A percentile compares a stretch with the other conserved stretches of the same genome.
phyloP scores from a whole-genome alignment of 106 monocot species.

The Apostasia ramifera region DNA sequence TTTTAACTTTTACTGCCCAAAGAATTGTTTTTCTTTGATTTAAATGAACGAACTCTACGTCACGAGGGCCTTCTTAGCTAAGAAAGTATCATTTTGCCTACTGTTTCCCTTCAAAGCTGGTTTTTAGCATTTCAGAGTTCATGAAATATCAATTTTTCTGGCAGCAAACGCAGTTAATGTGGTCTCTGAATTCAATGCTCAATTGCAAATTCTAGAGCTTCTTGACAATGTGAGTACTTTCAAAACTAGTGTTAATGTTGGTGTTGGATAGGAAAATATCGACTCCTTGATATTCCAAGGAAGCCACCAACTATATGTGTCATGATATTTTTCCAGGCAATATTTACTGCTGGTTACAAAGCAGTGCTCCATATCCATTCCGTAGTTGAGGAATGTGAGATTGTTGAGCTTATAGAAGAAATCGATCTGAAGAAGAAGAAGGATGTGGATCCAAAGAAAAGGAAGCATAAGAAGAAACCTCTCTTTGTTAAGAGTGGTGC shows the following conservation, averaged over 20 bases:
- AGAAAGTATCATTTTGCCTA: no score
- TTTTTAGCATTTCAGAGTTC: no score
- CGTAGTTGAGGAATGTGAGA: constrained; percentile 93
- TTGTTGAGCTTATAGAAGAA: constrained; percentile 89
- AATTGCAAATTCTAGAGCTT: constrained; percentile 89
- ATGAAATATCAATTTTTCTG: background rate
- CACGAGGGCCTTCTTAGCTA: no score
- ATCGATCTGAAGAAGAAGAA: constrained; percentile 81
- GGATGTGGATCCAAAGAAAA: constrained; percentile 78
- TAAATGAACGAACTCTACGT: no score
- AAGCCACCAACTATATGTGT: background rate
- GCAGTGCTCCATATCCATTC: constrained; percentile 91
- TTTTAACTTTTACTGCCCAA: no score
- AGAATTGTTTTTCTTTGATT: no score
- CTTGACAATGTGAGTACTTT: constrained; percentile 77
- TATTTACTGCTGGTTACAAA: constrained; percentile 97
- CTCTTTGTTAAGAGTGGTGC: constrained; percentile 95
- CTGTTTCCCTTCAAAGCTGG: no score
- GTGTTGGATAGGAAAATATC: background rate
- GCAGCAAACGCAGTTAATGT: constrained; percentile 66
- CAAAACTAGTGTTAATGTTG: background rate
- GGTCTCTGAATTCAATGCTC: constrained; percentile 75
- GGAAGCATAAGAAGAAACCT: constrained; percentile 78
- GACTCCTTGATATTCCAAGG: background rate
- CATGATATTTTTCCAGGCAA: constrained; percentile 44